Percentiles rank a stretch among this genome's conserved stretches.
Conservation (phyloP, 2,329 filamentous ascomycete species). For the Talaromyces albobiverticillius region DNA sequence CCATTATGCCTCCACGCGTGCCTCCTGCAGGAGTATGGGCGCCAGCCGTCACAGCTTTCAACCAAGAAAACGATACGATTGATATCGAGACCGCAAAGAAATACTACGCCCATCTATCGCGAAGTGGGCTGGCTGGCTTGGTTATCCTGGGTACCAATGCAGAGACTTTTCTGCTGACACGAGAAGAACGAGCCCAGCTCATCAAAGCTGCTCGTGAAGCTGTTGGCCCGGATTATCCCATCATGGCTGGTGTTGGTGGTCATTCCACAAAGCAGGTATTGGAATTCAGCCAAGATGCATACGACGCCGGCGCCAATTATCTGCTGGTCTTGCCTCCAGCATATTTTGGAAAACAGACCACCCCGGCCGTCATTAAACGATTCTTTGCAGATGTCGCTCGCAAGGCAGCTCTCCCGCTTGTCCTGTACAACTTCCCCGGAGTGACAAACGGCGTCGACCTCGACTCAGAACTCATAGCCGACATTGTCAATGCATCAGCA, state of each 20-base stretch:
- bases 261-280: conserved; percentile 64
- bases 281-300: conserved; percentile 58
- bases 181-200: conserved; percentile 58
- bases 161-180: conserved; percentile 57
- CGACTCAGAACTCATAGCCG: conserved; percentile 60
- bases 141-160: conserved; percentile 57
- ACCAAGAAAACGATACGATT: conserved; percentile 48
- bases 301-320: conserved; percentile 60
- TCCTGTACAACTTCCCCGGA: conserved; percentile 68
- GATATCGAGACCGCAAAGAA: conserved; percentile 48
- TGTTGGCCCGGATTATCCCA: conserved; percentile 53
- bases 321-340: conserved; percentile 60
- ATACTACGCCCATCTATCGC: conserved; percentile 53
- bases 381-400: conserved; percentile 60
- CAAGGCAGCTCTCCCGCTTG: conserved; percentile 54
- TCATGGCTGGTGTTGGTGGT: conserved; percentile 63
- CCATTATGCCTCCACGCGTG: conserved; percentile 19
- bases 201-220: conserved; percentile 55
- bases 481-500: conserved; percentile 48
- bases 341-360: conserved; percentile 65
- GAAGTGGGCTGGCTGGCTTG: conserved; percentile 50
- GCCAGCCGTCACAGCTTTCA: conserved; percentile 56
- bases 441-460: conserved; percentile 68
- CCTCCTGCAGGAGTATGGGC: conserved; percentile 47
- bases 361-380: conserved; percentile 53